Evolutionary conservation across 139 green algal genomes (phyloP), one percentile per base, ranked within the genome.

Genomic region (Tetraselmis chui): DNA sequence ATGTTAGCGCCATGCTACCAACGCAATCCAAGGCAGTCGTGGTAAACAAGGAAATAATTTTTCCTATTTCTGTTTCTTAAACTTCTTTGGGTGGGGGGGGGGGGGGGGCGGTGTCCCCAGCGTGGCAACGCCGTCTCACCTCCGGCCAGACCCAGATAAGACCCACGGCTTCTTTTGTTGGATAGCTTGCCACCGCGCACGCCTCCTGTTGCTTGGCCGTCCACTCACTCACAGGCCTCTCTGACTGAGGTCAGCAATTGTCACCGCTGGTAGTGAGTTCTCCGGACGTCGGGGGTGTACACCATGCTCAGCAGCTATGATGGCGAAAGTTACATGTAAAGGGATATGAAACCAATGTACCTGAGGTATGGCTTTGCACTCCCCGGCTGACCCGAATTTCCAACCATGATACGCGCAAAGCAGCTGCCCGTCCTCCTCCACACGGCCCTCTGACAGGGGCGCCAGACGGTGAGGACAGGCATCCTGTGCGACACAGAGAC

Each of bases 341-440:
- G n/a, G n/a, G n/a, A n/a, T n/a, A n/a, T n/a, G n/a, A n/a, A n/a
- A n/a, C n/a, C n/a, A n/a, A n/a, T 5, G 45, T 67, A 58, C 80
- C 83, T 90, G 87, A 2, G 87, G 87, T 30, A 88, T 86, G 84
- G 77, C 59, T 1, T 77, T 86, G 82, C 87, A 90, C 2, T 59
- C 79, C 25, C 87, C 84, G 1, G 76, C 1, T 25, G 79, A 81
- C 74, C 85, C 27, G 76, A 90, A 90, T 31, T 79, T 59, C 87
- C 87, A 90, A 11, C 78, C 87, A 77, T 90, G 87, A 74, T 90
- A 90, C 30, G 83, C 77, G 79, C 87, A 90, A 82, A 87, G 45
- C 45, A 90, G 84, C 5, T 75, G 85, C 59, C 84, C 87, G 76
- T 90, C 87, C 23, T 2, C 27, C 59, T 90, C 84, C n/a, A 90